Evolutionary conservation across 768 basidiomycete species (phyloP).

Genomic region (Rhodotorula taiwanensis): DNA sequence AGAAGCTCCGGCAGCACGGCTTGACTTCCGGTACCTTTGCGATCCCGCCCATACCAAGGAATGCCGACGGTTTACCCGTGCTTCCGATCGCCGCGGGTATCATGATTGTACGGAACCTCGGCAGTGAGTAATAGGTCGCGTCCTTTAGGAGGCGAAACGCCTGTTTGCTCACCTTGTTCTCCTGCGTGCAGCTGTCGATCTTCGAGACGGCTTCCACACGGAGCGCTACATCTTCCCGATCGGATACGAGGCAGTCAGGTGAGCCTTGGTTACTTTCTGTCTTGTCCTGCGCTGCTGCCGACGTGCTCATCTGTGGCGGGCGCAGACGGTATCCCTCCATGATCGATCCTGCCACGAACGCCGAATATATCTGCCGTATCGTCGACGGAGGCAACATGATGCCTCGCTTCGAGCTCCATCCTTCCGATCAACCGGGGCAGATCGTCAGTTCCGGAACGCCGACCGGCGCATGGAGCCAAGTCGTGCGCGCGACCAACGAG

Average conservation of each 20-base stretch:
- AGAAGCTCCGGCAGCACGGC: constrained; percentile 70
- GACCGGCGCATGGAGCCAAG: constrained; percentile 77
- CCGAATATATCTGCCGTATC: constrained; percentile 74
- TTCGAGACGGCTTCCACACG: constrained; percentile 72
- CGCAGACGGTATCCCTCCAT: constrained; percentile 71
- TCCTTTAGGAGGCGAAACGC: no score
- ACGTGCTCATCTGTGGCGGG: background rate
- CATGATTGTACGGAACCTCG: constrained; percentile 70
- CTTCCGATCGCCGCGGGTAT: constrained; percentile 77
- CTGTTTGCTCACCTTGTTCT: background rate
- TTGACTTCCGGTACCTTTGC: constrained; percentile 52
- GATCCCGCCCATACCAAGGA: constrained; percentile 71
- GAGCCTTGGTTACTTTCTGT: no score
- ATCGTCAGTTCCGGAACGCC: constrained; percentile 78
- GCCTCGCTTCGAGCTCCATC: constrained; percentile 76
- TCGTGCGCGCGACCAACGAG: constrained; percentile 73
- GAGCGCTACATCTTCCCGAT: constrained; percentile 84
- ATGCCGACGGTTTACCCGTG: constrained; percentile 57
- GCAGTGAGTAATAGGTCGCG: constrained; percentile 47
- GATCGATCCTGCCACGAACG: constrained; percentile 58
- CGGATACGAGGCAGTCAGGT: constrained; percentile 76
- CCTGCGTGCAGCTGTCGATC: constrained; percentile 2
- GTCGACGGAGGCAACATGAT: constrained; percentile 72
- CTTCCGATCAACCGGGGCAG: constrained; percentile 62
- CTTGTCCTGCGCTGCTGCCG: background rate